Conservation (phyloP, 2,329 filamentous ascomycete species). For the Pseudogymnoascus pannorum region DNA sequence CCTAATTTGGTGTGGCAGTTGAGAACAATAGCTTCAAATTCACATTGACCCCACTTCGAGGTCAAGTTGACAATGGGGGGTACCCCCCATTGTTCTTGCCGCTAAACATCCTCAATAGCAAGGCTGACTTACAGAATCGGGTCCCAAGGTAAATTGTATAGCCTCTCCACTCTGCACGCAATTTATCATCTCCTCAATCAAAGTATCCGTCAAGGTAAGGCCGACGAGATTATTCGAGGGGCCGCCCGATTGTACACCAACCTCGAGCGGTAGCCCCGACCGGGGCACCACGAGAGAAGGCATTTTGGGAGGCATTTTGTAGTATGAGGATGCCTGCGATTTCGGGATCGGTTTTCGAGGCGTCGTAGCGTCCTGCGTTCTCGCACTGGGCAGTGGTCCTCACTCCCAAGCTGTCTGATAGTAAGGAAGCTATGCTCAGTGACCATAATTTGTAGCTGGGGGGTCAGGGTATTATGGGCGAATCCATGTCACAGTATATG, state of each 20-base stretch:
- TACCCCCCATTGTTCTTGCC: background rate
- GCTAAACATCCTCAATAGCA: conserved; percentile 6
- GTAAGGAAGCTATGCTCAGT: conserved; percentile 5
- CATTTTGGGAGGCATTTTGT: conserved; percentile 32
- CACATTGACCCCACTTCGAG: conserved; percentile 11
- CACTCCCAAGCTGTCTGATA: conserved; percentile 7
- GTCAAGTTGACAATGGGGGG: conserved; percentile 9
- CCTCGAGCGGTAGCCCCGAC: conserved; percentile 48
- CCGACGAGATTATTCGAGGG: conserved; percentile 50
- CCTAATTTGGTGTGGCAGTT: conserved; percentile 3
- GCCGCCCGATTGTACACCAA: conserved; percentile 25
- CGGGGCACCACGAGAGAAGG: conserved; percentile 50
- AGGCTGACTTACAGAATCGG: conserved; percentile 47
- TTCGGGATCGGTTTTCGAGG: conserved; percentile 1
- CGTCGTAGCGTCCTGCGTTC: conserved; percentile 5
- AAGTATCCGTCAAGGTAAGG: conserved; percentile 48
- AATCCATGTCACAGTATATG: background rate
- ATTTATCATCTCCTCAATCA: conserved; percentile 56
- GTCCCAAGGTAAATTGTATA: conserved; percentile 51
- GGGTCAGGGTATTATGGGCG: background rate
- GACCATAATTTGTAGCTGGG: conserved; percentile 3
- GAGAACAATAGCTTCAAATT: conserved; percentile 14
- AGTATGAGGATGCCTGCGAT: background rate
- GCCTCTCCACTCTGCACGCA: conserved; percentile 49
- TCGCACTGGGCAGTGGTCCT: background rate